Base-by-base conservation (phyloP, 257 asterid species). In the Fraxinus excelsior region DNA sequence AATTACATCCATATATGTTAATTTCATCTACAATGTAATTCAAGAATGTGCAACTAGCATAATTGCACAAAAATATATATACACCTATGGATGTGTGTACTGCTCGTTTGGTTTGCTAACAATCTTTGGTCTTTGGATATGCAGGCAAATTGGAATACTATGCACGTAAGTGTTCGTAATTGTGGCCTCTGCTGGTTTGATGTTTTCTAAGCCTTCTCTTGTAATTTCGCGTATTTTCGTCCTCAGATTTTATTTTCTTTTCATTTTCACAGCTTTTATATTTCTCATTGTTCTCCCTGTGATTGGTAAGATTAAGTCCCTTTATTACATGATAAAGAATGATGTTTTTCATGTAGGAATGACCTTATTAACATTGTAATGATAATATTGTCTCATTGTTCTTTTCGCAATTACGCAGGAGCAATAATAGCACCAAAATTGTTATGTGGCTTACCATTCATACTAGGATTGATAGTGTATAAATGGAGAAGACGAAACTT, bases 71-170 rank as follows among this genome's bases (percentile, higher is more conserved):
- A n/a, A n/a, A n/a, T n/a, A n/a, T n/a, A n/a, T n/a, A n/a, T n/a
- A n/a, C n/a, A n/a, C n/a, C n/a, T n/a, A n/a, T n/a, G n/a, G n/a
- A n/a, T n/a, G n/a, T n/a, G n/a, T n/a, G n/a, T n/a, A n/a, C n/a
- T n/a, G n/a, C n/a, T 70, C 44, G 34, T 37, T 26, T 51, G 37
- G 25, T 70, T 65, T 49, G 74, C 75, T 88, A 44, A 85, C 53
- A 64, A 26, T 53, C 76, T 72, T 75, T 72, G 25, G 23, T 19
- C 19, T 64, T 74, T 80, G 78, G 34, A 70, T 65, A 80, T 88
- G 89, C 91, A 89, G 91, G 91, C 82, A 78, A 73, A 56, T 32
- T 85, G 66, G 72, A 78, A 64, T 85, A 67, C 79, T 85, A 81
- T 21, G 80, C 7, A 16, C 32, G 85, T 84, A 74, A 77, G 86